Evolutionary conservation across 306 rosid species (phyloP).

Genomic region (Quercus dentata): DNA sequence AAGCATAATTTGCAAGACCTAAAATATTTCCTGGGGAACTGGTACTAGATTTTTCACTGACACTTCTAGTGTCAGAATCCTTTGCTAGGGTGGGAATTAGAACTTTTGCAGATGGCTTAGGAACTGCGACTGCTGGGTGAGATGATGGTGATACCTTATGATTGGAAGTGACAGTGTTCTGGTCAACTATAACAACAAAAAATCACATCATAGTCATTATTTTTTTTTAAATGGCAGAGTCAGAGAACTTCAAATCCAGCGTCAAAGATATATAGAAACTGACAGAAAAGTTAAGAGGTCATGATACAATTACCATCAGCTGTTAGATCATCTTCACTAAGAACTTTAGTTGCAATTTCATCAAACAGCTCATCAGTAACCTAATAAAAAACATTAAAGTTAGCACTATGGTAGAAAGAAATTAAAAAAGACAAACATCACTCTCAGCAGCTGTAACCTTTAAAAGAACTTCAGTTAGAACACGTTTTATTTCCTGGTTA

Average conservation of each 20-base stretch:
- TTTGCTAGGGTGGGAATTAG: conserved; percentile 54
- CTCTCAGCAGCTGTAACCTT: conserved; percentile 50
- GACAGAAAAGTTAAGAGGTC: conserved; percentile 10
- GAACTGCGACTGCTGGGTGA: conserved; percentile 37
- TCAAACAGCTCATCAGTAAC: conserved; percentile 96
- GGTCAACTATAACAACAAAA: conserved; percentile 44
- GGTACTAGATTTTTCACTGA: conserved; percentile 55
- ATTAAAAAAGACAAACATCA: conserved; percentile 7
- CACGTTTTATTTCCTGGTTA: conserved; percentile 85
- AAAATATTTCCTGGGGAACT: conserved; percentile 79
- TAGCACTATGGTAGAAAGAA: conserved; percentile 20
- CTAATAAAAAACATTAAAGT: conserved; percentile 39
- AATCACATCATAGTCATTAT: conserved; percentile 7
- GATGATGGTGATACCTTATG: conserved; percentile 46
- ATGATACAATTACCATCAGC: conserved; percentile 52
- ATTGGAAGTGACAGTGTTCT: conserved; percentile 39
- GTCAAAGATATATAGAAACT: neutral
- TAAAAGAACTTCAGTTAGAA: conserved; percentile 87
- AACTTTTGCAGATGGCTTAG: conserved; percentile 69
- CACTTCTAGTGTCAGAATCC: conserved; percentile 49
- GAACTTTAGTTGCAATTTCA: conserved; percentile 89
- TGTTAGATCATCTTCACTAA: conserved; percentile 66
- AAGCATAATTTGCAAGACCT: conserved; percentile 95
- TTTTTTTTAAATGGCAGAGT: neutral
- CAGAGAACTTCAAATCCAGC: neutral